Evolutionary conservation across 2,329 filamentous ascomycete genomes (phyloP).

Genomic region (Apiospora pterosperma): DNA sequence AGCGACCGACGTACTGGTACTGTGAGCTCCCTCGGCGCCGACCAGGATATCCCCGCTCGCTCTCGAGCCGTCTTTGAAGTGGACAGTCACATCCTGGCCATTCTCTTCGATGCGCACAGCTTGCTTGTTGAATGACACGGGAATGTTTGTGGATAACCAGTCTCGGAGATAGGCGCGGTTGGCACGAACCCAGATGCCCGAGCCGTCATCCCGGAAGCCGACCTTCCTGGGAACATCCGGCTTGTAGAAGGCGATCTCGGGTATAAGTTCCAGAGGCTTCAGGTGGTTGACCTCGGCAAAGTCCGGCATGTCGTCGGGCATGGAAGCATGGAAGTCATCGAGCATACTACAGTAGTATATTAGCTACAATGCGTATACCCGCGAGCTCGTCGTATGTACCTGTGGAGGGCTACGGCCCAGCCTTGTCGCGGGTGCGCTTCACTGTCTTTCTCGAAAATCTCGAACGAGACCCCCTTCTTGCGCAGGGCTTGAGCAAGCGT

Average conservation of each 20-base stretch:
- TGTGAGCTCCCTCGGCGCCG: conserved; percentile 25
- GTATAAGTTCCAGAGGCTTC: conserved; percentile 11
- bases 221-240: conserved; percentile 7
- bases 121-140: conserved; percentile 22
- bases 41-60: conserved; percentile 22
- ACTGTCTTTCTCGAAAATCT: conserved; percentile 8
- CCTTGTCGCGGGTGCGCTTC: conserved; percentile 3
- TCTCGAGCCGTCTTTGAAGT: conserved; percentile 22
- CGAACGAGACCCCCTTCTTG: conserved; percentile 6
- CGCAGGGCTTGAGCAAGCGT: conserved; percentile 9
- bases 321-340: neutral
- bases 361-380: neutral
- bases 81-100: conserved; percentile 13
- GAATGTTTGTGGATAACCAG: conserved; percentile 22
- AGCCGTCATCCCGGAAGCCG: conserved; percentile 1
- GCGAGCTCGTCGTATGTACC: neutral
- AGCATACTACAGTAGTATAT: neutral
- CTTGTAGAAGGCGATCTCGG: conserved; percentile 13
- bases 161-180: conserved; percentile 19
- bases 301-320: conserved; percentile 13
- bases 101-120: conserved; percentile 16
- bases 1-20: conserved; percentile 15
- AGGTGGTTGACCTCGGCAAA: conserved; percentile 15
- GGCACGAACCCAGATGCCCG: conserved; percentile 13
- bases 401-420: conserved; percentile 6